A percentile compares a stretch with the other conserved stretches of the same genome.
These are phyloP conservation scores for Saccharomyces hybrid DNA, from an alignment of 1,139 yeast genomes.

Conservation along the genomic window DNA sequence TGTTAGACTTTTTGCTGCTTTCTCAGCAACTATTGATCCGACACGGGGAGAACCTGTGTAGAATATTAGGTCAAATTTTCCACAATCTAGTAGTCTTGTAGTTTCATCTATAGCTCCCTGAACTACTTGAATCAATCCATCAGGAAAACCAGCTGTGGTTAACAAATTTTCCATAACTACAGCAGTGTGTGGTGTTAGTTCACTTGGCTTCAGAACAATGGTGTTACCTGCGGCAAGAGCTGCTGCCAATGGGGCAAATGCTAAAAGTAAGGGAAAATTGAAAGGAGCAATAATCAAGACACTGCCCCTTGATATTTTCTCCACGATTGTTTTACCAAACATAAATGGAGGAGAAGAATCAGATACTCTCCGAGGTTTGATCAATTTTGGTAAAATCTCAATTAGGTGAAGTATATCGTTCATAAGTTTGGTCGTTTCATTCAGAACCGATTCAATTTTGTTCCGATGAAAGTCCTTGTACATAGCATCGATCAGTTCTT, in stretches of 20 bases:
- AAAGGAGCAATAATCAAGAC: constrained; percentile 76
- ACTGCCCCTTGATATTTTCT: constrained; percentile 67
- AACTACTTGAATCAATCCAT: constrained; percentile 51
- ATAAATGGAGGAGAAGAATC: constrained; percentile 42
- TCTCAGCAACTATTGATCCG: constrained; percentile 68
- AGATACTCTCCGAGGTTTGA: constrained; percentile 44
- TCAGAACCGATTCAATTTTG: constrained; percentile 48
- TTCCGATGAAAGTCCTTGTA: constrained; percentile 60
- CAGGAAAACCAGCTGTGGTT: constrained; percentile 44
- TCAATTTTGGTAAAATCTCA: constrained; percentile 54
- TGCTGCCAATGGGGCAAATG: constrained; percentile 62
- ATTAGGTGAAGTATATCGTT: constrained; percentile 57
- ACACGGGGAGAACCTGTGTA: constrained; percentile 78
- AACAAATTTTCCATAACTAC: constrained; percentile 50
- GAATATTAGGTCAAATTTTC: constrained; percentile 73
- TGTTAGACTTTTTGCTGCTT: constrained; percentile 78
- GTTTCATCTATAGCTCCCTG: constrained; percentile 74
- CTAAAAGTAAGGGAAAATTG: constrained; percentile 71
- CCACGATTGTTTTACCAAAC: constrained; percentile 45
- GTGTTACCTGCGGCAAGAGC: constrained; percentile 87
- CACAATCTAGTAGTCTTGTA: constrained; percentile 48
- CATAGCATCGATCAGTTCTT: constrained; percentile 51
- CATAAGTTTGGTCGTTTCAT: constrained; percentile 48
- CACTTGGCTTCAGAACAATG: constrained; percentile 76
- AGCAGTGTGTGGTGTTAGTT: constrained; percentile 60